Conservation (phyloP, 2,329 filamentous ascomycete genomes). For the Colletotrichum sp. region DNA sequence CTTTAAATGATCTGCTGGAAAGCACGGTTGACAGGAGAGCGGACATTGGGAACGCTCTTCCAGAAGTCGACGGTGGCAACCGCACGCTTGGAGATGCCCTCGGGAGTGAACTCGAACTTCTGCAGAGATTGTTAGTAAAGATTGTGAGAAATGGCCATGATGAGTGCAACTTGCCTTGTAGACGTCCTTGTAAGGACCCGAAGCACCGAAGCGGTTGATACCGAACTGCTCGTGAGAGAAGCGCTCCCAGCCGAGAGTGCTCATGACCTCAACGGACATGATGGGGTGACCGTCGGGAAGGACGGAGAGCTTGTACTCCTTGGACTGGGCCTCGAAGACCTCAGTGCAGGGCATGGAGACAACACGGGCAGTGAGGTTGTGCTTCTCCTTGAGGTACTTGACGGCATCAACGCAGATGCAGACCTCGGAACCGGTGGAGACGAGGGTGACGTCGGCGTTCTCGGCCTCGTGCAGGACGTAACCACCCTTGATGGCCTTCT, state of each 20-base stretch:
- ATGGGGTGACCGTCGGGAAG: slow-evolving; percentile 94
- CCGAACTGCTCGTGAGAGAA: slow-evolving; percentile 99
- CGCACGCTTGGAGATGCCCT: slow-evolving; percentile 95
- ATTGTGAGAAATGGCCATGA: neutral
- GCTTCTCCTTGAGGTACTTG: slow-evolving; percentile 88
- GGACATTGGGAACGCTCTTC: slow-evolving; percentile 89
- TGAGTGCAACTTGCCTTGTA: slow-evolving; percentile 72
- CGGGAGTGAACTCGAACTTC: slow-evolving; percentile 99
- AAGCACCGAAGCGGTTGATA: slow-evolving; percentile 98
- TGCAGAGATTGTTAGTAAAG: slow-evolving; percentile 50
- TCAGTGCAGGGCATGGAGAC: slow-evolving; percentile 97
- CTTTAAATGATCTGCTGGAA: slow-evolving; percentile 95
- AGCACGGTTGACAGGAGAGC: slow-evolving; percentile 94
- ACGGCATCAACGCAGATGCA: slow-evolving; percentile 90
- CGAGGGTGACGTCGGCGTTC: slow-evolving; percentile 84
- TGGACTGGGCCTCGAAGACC: slow-evolving; percentile 91
- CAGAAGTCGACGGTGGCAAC: slow-evolving; percentile 94
- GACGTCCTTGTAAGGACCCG: slow-evolving; percentile 95
- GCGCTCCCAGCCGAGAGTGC: slow-evolving; percentile 97
- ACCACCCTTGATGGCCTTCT: slow-evolving; percentile 91
- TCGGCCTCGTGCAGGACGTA: slow-evolving; percentile 88
- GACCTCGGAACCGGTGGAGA: slow-evolving; percentile 96
- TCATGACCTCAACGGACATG: slow-evolving; percentile 95
- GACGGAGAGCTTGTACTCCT: slow-evolving; percentile 93
- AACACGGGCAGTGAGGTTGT: slow-evolving; percentile 86